phyloP scores from a whole-genome alignment of 768 basidiomycete genomes.

The Neoboletus subvelutipes region DNA sequence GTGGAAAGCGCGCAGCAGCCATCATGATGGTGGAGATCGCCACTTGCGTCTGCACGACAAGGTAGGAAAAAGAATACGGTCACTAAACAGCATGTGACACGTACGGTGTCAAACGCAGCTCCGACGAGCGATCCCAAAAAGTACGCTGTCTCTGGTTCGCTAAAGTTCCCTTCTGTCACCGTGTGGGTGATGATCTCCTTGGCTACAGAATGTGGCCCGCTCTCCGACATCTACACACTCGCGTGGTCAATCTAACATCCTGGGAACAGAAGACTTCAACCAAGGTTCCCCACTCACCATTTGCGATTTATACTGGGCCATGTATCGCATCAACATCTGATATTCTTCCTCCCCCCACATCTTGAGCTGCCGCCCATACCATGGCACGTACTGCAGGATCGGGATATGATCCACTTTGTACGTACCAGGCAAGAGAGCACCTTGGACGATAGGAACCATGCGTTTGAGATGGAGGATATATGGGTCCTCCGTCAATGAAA shows the following conservation, averaged over 20 bases:
- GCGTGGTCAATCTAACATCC: not conserved
- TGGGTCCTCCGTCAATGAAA: constrained; percentile 16
- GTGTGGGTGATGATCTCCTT: constrained; percentile 51
- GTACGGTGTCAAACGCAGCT: constrained; percentile 57
- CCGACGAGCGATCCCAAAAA: constrained; percentile 60
- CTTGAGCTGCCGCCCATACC: constrained; percentile 56
- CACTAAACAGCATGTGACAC: not conserved
- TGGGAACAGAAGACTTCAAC: no score
- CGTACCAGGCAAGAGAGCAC: constrained; percentile 32
- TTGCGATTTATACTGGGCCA: constrained; percentile 43
- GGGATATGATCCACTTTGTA: constrained; percentile 38
- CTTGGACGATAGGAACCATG: constrained; percentile 31
- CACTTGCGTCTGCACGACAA: constrained; percentile 24
- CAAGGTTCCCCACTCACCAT: constrained; percentile 33
- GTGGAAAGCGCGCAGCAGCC: constrained; percentile 38
- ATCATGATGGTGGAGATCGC: constrained; percentile 33
- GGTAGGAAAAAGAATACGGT: not conserved
- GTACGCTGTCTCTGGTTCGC: constrained; percentile 54
- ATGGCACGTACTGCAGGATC: constrained; percentile 49
- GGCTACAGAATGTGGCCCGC: constrained; percentile 40
- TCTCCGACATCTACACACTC: constrained; percentile 8
- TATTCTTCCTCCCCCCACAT: constrained; percentile 56
- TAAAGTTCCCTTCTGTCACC: constrained; percentile 46
- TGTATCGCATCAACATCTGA: constrained; percentile 45
- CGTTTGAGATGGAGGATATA: constrained; percentile 29